Evolutionary conservation across 1,284 basidiomycete species (phyloP).

Genomic region (Apiotrichum brassicae): DNA sequence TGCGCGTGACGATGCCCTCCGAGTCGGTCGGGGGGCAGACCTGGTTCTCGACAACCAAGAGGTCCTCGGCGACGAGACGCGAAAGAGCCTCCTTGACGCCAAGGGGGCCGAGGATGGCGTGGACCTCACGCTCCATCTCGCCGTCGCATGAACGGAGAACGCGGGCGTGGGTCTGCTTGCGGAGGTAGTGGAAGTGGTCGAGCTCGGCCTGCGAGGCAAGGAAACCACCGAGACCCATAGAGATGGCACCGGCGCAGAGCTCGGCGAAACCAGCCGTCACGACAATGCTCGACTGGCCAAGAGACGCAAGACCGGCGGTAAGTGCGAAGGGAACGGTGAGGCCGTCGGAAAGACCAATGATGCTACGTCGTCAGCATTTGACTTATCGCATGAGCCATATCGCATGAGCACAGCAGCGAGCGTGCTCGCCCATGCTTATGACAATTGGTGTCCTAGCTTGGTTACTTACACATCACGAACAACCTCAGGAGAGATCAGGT

Average conservation of each 20-base stretch:
- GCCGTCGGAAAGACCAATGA: conserved; percentile 94
- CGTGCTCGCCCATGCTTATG: no score
- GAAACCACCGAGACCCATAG: conserved; percentile 96
- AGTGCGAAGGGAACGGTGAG: conserved; percentile 88
- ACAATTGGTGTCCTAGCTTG: no score
- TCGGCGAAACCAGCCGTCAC: conserved; percentile 87
- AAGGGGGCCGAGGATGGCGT: conserved; percentile 76
- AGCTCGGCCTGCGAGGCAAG: conserved; percentile 93
- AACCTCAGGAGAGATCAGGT: conserved; percentile 47
- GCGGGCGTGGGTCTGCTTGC: conserved; percentile 66
- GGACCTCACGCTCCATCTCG: conserved; percentile 93
- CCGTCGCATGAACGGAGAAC: conserved; percentile 80
- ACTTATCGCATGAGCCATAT: background rate
- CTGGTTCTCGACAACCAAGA: conserved; percentile 60
- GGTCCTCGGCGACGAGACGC: conserved; percentile 65
- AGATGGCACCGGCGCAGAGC: conserved; percentile 86
- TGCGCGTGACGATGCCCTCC: conserved; percentile 37
- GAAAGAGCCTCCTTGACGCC: conserved; percentile 80
- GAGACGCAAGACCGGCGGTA: conserved; percentile 72
- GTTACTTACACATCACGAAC: conserved; percentile 46
- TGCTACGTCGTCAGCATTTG: conserved; percentile 49
- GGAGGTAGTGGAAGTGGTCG: conserved; percentile 83
- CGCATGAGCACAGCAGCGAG: background rate
- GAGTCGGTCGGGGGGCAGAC: conserved; percentile 21
- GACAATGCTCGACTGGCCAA: conserved; percentile 82